Evolutionary conservation across 805 yeast species (phyloP).

Genomic region (Barnettozyma sp.): DNA sequence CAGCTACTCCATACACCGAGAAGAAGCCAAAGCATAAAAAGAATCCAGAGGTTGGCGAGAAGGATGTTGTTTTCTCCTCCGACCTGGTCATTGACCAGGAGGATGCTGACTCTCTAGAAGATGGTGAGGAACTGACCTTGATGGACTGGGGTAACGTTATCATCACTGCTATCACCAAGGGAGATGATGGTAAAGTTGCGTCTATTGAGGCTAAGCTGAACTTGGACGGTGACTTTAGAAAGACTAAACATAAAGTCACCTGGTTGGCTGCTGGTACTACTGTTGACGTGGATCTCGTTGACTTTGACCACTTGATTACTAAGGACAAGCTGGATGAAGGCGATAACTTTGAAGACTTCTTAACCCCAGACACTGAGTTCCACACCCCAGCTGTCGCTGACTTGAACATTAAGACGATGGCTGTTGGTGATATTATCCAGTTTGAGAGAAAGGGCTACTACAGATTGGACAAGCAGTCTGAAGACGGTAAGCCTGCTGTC

Average conservation of each 20-base stretch:
- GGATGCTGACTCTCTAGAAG: slow-evolving; percentile 69
- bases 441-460: slow-evolving; percentile 96
- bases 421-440: slow-evolving; percentile 84
- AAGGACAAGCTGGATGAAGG: slow-evolving; percentile 94
- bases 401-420: slow-evolving; percentile 63
- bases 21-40: slow-evolving; percentile 90
- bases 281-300: slow-evolving; percentile 71
- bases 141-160: slow-evolving; percentile 99
- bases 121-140: slow-evolving; percentile 89
- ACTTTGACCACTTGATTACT: slow-evolving; percentile 90
- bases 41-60: slow-evolving; percentile 78
- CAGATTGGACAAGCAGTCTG: slow-evolving; percentile 60
- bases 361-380: slow-evolving; percentile 85
- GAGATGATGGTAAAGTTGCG: slow-evolving; percentile 44
- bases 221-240: slow-evolving; percentile 94
- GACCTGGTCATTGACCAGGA: slow-evolving; percentile 76
- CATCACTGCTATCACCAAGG: slow-evolving; percentile 60
- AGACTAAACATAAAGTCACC: slow-evolving; percentile 88
- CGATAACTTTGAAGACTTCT: slow-evolving; percentile 86
- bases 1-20: slow-evolving; percentile 55
- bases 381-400: slow-evolving; percentile 74
- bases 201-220: slow-evolving; percentile 72
- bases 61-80: slow-evolving; percentile 63
- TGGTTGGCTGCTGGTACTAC: slow-evolving; percentile 85
- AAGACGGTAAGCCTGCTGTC: slow-evolving; percentile 57